These are phyloP conservation scores for Termitomyces sp. DNA, from an alignment of 768 basidiomycete species.

Conservation along the genomic window DNA sequence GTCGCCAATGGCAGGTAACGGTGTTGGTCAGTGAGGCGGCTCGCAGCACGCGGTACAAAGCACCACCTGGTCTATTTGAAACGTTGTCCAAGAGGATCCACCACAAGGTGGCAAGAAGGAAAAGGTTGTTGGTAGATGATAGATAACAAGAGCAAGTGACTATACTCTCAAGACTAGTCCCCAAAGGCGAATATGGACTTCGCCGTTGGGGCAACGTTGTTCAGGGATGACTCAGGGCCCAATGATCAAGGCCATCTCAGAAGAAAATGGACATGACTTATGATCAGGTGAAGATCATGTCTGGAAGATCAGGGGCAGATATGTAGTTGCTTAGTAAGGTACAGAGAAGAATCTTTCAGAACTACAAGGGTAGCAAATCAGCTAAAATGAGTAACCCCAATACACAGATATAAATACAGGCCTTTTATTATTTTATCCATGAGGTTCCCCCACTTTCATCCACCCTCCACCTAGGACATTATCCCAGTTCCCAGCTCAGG, in stretches of 20 bases:
- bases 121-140: too few species aligned
- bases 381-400: not conserved
- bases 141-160: too few species aligned
- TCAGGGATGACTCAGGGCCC: not conserved
- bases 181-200: not conserved
- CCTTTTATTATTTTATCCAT: not conserved
- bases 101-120: too few species aligned
- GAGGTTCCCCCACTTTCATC: not conserved
- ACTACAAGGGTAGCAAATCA: not conserved
- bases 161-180: too few species aligned
- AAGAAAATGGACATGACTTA: not conserved
- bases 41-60: too few species aligned
- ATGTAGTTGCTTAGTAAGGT: not conserved
- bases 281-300: not conserved
- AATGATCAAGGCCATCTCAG: not conserved
- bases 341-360: not conserved
- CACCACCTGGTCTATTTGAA: too few species aligned
- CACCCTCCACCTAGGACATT: not conserved
- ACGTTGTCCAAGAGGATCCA: too few species aligned
- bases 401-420: slow-evolving; percentile 1
- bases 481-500: not conserved
- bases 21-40: too few species aligned
- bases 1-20: too few species aligned
- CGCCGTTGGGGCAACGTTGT: not conserved
- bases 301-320: not conserved